Conservation (phyloP, 2,329 filamentous ascomycete genomes). For the Westerdykella aurantiaca region DNA sequence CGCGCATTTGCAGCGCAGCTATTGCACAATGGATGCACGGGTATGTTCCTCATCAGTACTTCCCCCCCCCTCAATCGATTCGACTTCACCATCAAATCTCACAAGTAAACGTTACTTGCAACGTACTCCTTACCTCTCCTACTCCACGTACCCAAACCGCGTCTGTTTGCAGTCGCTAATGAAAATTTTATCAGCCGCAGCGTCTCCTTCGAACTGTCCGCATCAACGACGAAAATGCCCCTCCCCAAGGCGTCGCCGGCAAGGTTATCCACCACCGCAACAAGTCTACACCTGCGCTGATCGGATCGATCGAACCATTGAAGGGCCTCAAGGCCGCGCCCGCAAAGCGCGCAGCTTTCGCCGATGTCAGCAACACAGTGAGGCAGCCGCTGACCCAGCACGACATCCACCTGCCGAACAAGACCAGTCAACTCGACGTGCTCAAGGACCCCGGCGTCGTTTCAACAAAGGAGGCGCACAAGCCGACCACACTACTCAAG, state of each 20-base stretch:
- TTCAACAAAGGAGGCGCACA: conserved; percentile 35
- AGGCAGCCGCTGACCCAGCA: conserved; percentile 45
- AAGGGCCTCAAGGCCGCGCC: conserved; percentile 54
- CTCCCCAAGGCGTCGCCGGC: conserved; percentile 37
- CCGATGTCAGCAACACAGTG: conserved; percentile 70
- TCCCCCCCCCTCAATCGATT: background rate
- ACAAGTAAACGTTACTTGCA: background rate
- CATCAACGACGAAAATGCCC: conserved; percentile 65
- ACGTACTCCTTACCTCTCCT: background rate
- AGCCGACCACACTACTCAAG: conserved; percentile 46
- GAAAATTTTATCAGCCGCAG: conserved; percentile 55
- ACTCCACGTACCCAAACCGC: conserved; percentile 1
- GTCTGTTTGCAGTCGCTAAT: conserved; percentile 16
- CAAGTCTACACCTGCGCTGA: conserved; percentile 66
- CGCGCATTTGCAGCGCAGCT: conserved; percentile 11
- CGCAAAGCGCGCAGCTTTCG: conserved; percentile 73
- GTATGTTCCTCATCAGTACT: conserved; percentile 19
- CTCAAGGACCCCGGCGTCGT: conserved; percentile 27
- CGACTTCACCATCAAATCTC: background rate
- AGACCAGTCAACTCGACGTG: conserved; percentile 35
- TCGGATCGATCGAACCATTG: conserved; percentile 25
- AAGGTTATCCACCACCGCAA: conserved; percentile 66
- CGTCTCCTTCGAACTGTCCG: conserved; percentile 56
- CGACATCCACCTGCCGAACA: conserved; percentile 47
- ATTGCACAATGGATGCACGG: conserved; percentile 42